Evolutionary conservation across 2,329 filamentous ascomycete species (phyloP).

Genomic region (Verruconis gallopava): DNA sequence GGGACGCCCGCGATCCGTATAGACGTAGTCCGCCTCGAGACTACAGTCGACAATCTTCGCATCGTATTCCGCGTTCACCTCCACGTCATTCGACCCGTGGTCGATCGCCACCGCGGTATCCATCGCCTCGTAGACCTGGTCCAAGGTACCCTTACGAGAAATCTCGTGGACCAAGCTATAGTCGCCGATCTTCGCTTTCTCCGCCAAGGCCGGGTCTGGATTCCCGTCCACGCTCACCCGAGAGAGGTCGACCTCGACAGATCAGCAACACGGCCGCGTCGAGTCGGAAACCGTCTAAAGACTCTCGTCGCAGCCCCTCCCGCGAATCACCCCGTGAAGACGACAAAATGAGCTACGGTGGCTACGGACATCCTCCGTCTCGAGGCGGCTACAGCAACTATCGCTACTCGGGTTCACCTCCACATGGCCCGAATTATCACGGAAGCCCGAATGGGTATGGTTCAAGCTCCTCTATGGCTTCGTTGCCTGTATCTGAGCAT

Average conservation of each 20-base stretch:
- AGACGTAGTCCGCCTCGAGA: too few species aligned
- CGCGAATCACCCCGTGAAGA: slow-evolving; percentile 13
- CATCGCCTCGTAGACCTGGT: background rate
- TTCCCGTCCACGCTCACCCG: background rate
- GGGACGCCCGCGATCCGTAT: background rate
- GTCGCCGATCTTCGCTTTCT: background rate
- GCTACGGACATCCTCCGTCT: slow-evolving; percentile 8
- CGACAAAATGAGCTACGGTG: slow-evolving; percentile 12
- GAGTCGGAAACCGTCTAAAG: background rate
- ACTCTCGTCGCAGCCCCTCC: background rate
- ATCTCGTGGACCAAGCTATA: background rate
- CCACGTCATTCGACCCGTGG: background rate
- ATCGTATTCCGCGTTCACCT: background rate
- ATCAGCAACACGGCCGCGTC: background rate
- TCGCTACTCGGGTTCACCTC: slow-evolving; percentile 43
- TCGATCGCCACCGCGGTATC: too few species aligned
- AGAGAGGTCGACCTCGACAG: background rate
- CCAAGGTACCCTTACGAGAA: background rate
- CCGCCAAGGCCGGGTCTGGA: background rate
- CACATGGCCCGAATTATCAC: slow-evolving; percentile 38
- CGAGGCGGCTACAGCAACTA: slow-evolving; percentile 2
- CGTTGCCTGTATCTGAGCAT: slow-evolving; percentile 11
- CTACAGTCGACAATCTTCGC: background rate
- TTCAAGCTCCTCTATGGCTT: too few species aligned
- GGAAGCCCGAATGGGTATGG: slow-evolving; percentile 39